A percentile compares a stretch with the other conserved stretches of the same genome.
Conservation (phyloP, 2,329 filamentous ascomycete species). For the Aspergillus sp. region DNA sequence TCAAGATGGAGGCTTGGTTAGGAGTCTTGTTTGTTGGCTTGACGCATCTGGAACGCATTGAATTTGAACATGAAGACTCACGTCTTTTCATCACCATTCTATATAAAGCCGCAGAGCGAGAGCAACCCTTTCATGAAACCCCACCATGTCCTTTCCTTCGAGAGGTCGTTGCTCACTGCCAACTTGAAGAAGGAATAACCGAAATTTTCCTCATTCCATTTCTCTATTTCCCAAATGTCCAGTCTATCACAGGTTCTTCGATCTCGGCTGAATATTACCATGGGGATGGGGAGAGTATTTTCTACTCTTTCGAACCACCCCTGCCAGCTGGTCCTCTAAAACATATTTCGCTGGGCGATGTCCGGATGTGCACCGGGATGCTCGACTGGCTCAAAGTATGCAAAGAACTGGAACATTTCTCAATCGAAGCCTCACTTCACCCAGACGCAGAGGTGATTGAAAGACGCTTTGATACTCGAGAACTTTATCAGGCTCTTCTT, state of each 20-base stretch:
- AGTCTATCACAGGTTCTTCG: neutral
- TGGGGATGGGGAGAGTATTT: too few relatives aligned
- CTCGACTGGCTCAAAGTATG: neutral
- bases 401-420: neutral
- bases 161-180: neutral
- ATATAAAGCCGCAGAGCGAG: neutral
- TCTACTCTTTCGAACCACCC: too few relatives aligned
- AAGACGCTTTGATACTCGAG: neutral
- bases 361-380: neutral
- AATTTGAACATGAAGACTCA: neutral
- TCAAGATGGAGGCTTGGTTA: neutral
- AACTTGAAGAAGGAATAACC: neutral
- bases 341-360: neutral
- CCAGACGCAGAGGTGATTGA: too few relatives aligned
- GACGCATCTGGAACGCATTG: neutral
- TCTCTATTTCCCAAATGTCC: slow-evolving; percentile 5
- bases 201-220: neutral
- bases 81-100: neutral
- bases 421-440: neutral
- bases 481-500: neutral
- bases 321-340: neutral
- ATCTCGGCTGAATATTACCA: neutral
- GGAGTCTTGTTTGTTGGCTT: neutral
- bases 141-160: neutral
- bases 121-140: neutral